Conservation (phyloP, 73 alveolate genomes). For the Blepharisma stoltei region DNA sequence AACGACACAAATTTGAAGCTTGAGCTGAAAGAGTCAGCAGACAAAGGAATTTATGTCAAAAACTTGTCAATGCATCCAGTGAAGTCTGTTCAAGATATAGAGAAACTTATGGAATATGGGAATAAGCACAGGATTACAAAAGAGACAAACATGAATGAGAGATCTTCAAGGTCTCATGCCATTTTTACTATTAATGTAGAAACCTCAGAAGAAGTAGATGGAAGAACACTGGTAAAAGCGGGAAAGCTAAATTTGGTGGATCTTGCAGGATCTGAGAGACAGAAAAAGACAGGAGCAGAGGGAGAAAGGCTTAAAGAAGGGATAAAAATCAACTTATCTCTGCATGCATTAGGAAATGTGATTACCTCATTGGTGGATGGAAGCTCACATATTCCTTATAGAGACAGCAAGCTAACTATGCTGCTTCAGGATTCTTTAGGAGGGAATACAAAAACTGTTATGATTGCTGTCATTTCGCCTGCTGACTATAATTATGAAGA, state of each 20-base stretch:
- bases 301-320: conserved; percentile 93
- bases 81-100: conserved; percentile 59
- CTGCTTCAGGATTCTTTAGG: conserved; percentile 80
- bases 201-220: conserved; percentile 68
- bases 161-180: conserved; percentile 91
- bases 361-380: conserved; percentile 79
- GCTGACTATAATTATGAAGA: conserved; percentile 89
- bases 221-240: conserved; percentile 64
- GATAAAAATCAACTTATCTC: conserved; percentile 76
- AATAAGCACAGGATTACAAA: conserved; percentile 88
- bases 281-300: conserved; percentile 84
- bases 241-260: conserved; percentile 94
- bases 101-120: conserved; percentile 73
- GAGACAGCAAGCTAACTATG: conserved; percentile 82
- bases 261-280: conserved; percentile 92
- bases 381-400: conserved; percentile 77
- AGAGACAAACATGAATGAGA: conserved; percentile 90
- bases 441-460: conserved; percentile 85
- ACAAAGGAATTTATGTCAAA: conserved; percentile 88
- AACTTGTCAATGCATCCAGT: conserved; percentile 46
- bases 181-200: conserved; percentile 84
- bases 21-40: conserved; percentile 88
- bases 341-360: conserved; percentile 87
- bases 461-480: conserved; percentile 88
- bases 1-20: conserved; percentile 59